These are phyloP conservation scores for Magnusiomyces ingens DNA, from an alignment of 1,139 yeast genomes.

Conservation along the genomic window DNA sequence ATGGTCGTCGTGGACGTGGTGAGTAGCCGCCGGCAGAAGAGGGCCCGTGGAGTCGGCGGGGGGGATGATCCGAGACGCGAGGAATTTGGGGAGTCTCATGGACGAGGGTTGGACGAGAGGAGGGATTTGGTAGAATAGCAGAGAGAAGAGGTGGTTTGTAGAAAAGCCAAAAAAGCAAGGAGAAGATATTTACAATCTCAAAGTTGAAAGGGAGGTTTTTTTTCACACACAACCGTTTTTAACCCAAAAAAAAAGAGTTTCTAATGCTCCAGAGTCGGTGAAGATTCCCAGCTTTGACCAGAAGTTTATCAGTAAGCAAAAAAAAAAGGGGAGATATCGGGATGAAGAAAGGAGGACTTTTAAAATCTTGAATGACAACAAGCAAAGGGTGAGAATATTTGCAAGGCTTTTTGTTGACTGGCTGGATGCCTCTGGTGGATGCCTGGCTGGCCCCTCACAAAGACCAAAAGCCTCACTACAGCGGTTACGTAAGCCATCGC, in stretches of 20 bases:
- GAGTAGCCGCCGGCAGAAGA: not conserved
- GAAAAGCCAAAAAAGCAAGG: not conserved
- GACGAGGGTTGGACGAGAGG: not conserved
- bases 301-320: not conserved
- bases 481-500: too few relatives aligned
- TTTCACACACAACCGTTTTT: too few relatives aligned
- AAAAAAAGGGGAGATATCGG: not conserved
- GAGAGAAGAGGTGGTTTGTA: not conserved
- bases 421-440: too few relatives aligned
- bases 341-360: not conserved
- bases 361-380: too few relatives aligned
- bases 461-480: too few relatives aligned
- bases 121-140: not conserved
- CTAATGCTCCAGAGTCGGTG: not conserved
- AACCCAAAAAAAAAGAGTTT: not conserved
- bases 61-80: constrained; percentile 13
- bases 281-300: not conserved
- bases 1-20: too few relatives aligned
- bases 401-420: too few relatives aligned
- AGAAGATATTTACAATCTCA: too few relatives aligned
- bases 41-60: constrained; percentile 14
- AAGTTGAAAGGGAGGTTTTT: too few relatives aligned
- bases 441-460: too few relatives aligned
- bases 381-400: too few relatives aligned
- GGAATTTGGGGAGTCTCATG: constrained; percentile 10